Evolutionary conservation across 768 basidiomycete species (phyloP), one percentile per base, ranked within the genome.

Genomic region (Tulasnella sp.): DNA sequence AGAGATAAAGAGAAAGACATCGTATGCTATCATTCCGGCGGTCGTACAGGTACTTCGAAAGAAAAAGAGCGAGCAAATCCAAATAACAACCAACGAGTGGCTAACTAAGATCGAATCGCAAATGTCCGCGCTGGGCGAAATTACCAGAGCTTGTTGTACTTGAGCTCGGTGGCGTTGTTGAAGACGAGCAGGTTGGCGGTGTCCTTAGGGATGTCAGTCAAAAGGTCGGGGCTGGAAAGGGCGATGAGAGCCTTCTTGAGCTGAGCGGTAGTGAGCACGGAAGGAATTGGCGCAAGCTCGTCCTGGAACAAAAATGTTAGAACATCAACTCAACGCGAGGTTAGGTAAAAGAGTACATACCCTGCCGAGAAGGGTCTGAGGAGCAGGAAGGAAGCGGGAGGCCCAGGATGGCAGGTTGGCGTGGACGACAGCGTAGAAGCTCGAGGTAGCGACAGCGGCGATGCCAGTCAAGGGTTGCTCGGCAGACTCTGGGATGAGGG

Each of bases 151-250:
- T 64, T 29, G 69, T 17, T 40, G 36, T 69, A 68, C 67, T 76
- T 69, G 75, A 76, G 75, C 67, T 49, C 49, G 38, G 91, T 92
- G 7, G 88, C 90, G 79, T 94, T 94, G 86, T 94, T 94, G 85
- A 88, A 95, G 79, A 93, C 87, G 81, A 96, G 85, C 82, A 89
- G 78, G 85, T 96, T 94, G 54, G 87, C 84, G 3, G 92, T 91
- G 69, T 87, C 82, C 0, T 78, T 74, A 2, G 89, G 89, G 11
- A 84, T 78, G 29, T 90, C 84, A 12, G 87, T 85, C 14, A 97
- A 84, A 22, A 86, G 58, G 71, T 83, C 87, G 68, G 81, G 80
- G 75, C 86, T 91, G 15, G 91, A 83, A 5, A 98, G 85, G 1
- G 82, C 83, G 38, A 93, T 52, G 38, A 99, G 79, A 7, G 92